Percentiles rank a stretch among this genome's conserved stretches.
These are phyloP conservation scores for Drechslerella stenobrocha DNA, from an alignment of 2,329 filamentous ascomycete species.

Conservation along the genomic window DNA sequence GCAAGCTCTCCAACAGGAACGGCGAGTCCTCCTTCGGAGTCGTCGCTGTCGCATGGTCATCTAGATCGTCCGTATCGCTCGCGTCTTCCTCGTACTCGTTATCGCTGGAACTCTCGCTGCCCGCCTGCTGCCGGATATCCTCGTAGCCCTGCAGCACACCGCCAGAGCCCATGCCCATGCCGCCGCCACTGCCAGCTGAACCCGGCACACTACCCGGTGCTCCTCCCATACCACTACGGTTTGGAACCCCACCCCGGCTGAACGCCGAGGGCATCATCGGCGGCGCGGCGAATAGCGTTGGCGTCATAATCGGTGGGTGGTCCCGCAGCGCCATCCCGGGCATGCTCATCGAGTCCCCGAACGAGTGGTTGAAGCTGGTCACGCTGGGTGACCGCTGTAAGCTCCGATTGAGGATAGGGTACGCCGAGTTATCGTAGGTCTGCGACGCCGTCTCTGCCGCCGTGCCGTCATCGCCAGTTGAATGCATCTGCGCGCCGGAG, in stretches of 20 bases:
- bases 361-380: constrained; percentile 52
- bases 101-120: constrained; percentile 45
- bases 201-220: constrained; percentile 14
- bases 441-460: constrained; percentile 51
- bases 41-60: constrained; percentile 33
- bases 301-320: constrained; percentile 52
- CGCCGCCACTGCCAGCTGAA: constrained; percentile 3
- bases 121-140: constrained; percentile 13
- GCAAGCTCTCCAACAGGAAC: constrained; percentile 42
- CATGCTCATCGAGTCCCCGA: constrained; percentile 52
- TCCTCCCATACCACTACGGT: constrained; percentile 1
- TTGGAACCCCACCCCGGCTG: constrained; percentile 36
- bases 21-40: constrained; percentile 45
- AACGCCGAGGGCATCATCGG: constrained; percentile 45
- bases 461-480: constrained; percentile 35
- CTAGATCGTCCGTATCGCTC: constrained; percentile 35
- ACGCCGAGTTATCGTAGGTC: constrained; percentile 52
- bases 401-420: constrained; percentile 53
- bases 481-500: constrained; percentile 54
- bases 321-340: constrained; percentile 39
- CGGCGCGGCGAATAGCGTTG: constrained; percentile 53
- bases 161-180: neutral
- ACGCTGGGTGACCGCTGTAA: constrained; percentile 53
- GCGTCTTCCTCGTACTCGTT: constrained; percentile 46
- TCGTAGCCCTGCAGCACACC: constrained; percentile 2